A percentile compares a stretch with the other conserved stretches of the same genome.
Evolutionary conservation across 371 early-diverging fungal species (phyloP).

Genomic region (Mortierella sp.): DNA sequence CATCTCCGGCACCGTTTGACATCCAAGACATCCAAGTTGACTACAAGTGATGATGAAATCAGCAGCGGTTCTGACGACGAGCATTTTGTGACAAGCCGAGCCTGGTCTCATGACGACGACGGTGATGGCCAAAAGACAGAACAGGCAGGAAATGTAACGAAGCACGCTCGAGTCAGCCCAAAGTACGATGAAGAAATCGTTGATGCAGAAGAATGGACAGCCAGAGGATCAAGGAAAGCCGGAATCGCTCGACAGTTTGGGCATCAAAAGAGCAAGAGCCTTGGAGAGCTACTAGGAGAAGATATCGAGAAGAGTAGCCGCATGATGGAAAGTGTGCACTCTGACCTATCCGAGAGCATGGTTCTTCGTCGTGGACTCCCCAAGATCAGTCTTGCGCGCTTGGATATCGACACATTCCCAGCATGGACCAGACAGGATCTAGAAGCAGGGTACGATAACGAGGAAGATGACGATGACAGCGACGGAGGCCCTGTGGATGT

Average conservation of each 20-base stretch:
- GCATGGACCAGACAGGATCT: conserved; percentile 21
- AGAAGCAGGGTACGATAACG: conserved; percentile 20
- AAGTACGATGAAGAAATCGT: not conserved
- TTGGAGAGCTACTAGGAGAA: conserved; percentile 31
- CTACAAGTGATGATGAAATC: conserved; percentile 5
- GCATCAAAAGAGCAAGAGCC: conserved; percentile 40
- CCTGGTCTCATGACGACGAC: conserved; percentile 5
- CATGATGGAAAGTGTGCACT: conserved; percentile 7
- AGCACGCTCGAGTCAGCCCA: not conserved
- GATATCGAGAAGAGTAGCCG: conserved; percentile 16
- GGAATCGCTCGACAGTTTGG: conserved; percentile 13
- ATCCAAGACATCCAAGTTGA: too few relatives aligned
- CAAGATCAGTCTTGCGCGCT: conserved; percentile 31
- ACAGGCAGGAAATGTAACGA: too few relatives aligned
- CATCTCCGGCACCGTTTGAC: not conserved
- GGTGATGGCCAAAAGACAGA: not conserved
- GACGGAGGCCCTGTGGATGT: conserved; percentile 1
- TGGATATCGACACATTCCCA: conserved; percentile 36
- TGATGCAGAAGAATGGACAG: not conserved
- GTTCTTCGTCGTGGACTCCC: conserved; percentile 37
- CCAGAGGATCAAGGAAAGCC: conserved; percentile 7
- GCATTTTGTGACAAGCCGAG: conserved; percentile 36
- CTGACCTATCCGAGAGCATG: conserved; percentile 39
- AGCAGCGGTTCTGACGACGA: conserved; percentile 31
- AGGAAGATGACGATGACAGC: conserved; percentile 14